Evolutionary conservation across 2,329 filamentous ascomycete species (phyloP).

Genomic region (Trichoderma sp.): DNA sequence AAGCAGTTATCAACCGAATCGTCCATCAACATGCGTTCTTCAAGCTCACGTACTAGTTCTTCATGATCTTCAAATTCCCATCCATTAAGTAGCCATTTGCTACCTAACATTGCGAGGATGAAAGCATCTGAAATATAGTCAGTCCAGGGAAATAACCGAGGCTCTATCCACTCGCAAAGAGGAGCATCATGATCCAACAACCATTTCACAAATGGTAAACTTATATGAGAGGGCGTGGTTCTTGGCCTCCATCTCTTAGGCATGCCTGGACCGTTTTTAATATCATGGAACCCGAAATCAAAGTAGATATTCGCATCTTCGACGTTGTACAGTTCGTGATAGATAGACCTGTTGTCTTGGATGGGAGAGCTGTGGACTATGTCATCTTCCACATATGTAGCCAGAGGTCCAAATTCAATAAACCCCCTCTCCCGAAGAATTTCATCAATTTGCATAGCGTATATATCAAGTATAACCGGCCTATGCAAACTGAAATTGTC

Average conservation of each 20-base stretch:
- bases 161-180: background rate
- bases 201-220: background rate
- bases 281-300: background rate
- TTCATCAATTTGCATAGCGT: background rate
- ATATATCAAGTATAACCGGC: background rate
- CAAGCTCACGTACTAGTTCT: background rate
- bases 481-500: background rate
- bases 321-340: background rate
- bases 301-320: background rate
- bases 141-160: background rate
- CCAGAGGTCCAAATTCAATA: background rate
- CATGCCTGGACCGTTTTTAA: background rate
- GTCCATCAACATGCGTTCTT: background rate
- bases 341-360: background rate
- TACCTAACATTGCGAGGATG: background rate
- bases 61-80: background rate
- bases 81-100: background rate
- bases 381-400: background rate
- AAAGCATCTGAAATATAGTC: background rate
- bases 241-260: too few relatives aligned
- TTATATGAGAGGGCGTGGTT: background rate
- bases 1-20: background rate
- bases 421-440: background rate
- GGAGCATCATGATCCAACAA: background rate
- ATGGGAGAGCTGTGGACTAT: fast-evolving